These are phyloP conservation scores for Cotoneaster glaucophyllus DNA, from an alignment of 306 rosid genomes.

Conservation along the genomic window DNA sequence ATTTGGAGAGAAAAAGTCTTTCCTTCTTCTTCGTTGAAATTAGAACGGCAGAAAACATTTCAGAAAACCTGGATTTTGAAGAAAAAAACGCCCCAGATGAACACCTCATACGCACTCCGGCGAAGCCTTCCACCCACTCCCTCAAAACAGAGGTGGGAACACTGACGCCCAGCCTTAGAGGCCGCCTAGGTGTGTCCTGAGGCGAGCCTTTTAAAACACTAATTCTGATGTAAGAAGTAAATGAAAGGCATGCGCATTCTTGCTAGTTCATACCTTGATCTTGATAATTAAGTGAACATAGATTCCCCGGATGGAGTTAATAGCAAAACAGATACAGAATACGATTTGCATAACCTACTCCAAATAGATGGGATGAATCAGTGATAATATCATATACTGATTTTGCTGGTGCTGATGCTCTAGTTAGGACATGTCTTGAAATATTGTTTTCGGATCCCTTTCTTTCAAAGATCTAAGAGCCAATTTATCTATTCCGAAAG, in stretches of 20 bases:
- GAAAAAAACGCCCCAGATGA: too few species aligned
- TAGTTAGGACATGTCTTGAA: background rate
- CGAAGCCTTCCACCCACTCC: too few species aligned
- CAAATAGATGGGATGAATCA: background rate
- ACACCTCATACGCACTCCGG: too few species aligned
- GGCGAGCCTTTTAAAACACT: too few species aligned
- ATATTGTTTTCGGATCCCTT: background rate
- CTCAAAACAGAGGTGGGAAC: too few species aligned
- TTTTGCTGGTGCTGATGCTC: background rate
- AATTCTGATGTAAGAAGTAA: background rate
- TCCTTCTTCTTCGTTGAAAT: too few species aligned
- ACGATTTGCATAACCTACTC: background rate
- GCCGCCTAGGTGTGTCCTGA: too few species aligned
- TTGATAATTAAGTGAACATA: background rate
- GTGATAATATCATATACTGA: background rate
- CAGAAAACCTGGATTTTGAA: too few species aligned
- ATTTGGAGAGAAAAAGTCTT: too few species aligned
- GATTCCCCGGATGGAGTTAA: background rate
- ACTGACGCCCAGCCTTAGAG: too few species aligned
- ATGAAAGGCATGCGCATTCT: background rate
- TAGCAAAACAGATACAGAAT: background rate
- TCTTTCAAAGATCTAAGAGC: background rate
- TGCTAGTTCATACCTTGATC: background rate
- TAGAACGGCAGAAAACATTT: too few species aligned
- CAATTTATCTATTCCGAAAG: background rate